A percentile compares a stretch with the other conserved stretches of the same genome.
These are phyloP conservation scores for Torulaspora indica DNA, from an alignment of 805 yeast genomes.

Conservation along the genomic window DNA sequence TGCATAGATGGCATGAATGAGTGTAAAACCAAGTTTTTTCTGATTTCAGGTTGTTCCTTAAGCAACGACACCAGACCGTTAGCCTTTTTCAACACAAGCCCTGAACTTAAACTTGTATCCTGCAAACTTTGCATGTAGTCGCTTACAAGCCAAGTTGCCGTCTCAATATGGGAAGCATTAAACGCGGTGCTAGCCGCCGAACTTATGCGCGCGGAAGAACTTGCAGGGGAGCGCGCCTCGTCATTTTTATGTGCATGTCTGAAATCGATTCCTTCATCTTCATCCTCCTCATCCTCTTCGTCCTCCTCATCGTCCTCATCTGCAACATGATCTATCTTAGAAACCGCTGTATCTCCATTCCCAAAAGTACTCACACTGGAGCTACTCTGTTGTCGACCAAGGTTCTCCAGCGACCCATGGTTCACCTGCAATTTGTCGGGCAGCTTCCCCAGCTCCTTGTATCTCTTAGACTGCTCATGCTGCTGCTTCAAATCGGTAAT, in stretches of 20 bases:
- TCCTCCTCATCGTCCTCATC: background rate
- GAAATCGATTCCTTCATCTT: background rate
- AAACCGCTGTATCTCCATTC: slow-evolving; percentile 4
- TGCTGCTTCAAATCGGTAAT: slow-evolving; percentile 24
- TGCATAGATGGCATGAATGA: slow-evolving; percentile 57
- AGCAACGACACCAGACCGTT: slow-evolving; percentile 60
- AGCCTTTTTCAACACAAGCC: slow-evolving; percentile 46
- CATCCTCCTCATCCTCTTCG: background rate
- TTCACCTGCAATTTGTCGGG: slow-evolving; percentile 2
- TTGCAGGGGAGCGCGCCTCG: slow-evolving; percentile 2
- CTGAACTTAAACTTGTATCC: slow-evolving; percentile 25
- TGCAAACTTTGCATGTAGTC: slow-evolving; percentile 35
- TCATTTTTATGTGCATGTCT: slow-evolving; percentile 3
- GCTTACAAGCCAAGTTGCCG: slow-evolving; percentile 37
- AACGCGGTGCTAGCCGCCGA: slow-evolving; percentile 6
- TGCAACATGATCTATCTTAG: background rate
- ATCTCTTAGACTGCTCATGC: slow-evolving; percentile 19
- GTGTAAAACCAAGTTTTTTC: slow-evolving; percentile 57
- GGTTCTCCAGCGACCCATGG: background rate
- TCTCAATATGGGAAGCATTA: slow-evolving; percentile 20
- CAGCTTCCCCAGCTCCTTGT: slow-evolving; percentile 4
- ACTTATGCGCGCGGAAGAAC: background rate
- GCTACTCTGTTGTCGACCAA: background rate
- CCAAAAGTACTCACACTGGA: background rate
- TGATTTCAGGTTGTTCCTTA: slow-evolving; percentile 53